Evolutionary conservation across 2,329 filamentous ascomycete genomes (phyloP).

Genomic region (Trichoderma sp.): DNA sequence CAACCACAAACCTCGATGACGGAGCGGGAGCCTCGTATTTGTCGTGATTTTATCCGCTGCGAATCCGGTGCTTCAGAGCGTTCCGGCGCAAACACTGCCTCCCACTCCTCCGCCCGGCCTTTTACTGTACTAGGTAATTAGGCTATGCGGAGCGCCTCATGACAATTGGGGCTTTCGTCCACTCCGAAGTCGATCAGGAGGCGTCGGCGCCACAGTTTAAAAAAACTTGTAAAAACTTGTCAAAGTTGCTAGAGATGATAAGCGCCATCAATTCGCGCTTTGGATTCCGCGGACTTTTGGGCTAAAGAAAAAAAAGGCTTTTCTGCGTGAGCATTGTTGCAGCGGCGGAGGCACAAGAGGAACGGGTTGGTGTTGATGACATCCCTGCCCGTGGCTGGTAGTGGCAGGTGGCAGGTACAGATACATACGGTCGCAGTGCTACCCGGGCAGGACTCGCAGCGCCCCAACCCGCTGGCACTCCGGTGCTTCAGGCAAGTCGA

Average conservation of each 20-base stretch:
- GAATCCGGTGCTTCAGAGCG: slow-evolving; percentile 8
- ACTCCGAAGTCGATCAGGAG: slow-evolving; percentile 14
- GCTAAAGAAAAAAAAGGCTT: neutral
- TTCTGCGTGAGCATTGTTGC: neutral
- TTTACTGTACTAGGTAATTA: neutral
- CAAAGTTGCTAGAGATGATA: neutral
- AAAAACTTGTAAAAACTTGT: neutral
- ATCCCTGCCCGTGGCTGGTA: slow-evolving; percentile 15
- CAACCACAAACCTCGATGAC: slow-evolving; percentile 8
- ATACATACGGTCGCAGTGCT: neutral
- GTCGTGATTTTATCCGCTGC: slow-evolving; percentile 3
- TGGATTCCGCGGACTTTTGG: neutral
- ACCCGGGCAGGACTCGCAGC: neutral
- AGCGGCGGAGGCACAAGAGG: neutral
- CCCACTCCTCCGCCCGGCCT: neutral
- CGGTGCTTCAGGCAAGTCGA: slow-evolving; percentile 13
- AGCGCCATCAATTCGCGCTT: neutral
- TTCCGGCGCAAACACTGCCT: neutral
- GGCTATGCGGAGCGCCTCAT: slow-evolving; percentile 13
- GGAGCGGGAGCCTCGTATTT: slow-evolving; percentile 9
- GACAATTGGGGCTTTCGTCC: neutral
- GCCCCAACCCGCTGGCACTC: neutral
- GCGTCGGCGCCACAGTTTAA: slow-evolving; percentile 9
- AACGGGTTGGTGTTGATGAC: neutral
- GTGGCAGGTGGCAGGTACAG: neutral